Percentiles rank a stretch among this genome's conserved stretches.
phyloP scores from a whole-genome alignment of 352 stramenopile species.

The Phytophthora litchii region DNA sequence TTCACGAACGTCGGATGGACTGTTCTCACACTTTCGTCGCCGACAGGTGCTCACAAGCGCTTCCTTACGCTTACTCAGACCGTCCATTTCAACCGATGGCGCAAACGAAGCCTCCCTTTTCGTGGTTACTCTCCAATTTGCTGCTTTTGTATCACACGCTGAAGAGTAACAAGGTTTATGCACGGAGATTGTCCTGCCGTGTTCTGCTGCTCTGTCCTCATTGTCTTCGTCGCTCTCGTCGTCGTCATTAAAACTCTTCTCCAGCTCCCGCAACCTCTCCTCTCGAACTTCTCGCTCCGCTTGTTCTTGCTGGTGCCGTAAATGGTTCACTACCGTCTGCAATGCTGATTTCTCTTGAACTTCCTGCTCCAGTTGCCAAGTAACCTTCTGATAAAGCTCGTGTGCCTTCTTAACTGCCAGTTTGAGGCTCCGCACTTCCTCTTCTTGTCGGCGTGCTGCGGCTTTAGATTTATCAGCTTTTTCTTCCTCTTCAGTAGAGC shows the following conservation, averaged over 20 bases:
- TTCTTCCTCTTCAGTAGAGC: constrained; percentile 55
- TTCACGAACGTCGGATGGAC: background rate
- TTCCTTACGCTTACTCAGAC: background rate
- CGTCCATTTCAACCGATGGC: background rate
- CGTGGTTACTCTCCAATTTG: background rate
- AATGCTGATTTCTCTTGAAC: constrained; percentile 51
- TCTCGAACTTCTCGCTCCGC: constrained; percentile 46
- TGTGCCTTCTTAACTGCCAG: constrained; percentile 65
- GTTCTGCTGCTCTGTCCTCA: background rate
- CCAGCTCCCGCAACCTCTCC: constrained; percentile 49
- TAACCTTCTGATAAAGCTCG: constrained; percentile 60
- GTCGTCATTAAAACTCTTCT: constrained; percentile 42
- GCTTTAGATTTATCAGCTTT: constrained; percentile 49
- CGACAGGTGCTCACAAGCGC: background rate
- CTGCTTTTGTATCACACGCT: background rate
- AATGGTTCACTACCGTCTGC: constrained; percentile 43
- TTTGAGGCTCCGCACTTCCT: constrained; percentile 65
- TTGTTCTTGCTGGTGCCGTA: constrained; percentile 47
- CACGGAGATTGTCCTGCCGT: background rate
- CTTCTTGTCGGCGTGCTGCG: constrained; percentile 46
- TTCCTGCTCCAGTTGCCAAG: constrained; percentile 63
- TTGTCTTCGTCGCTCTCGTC: constrained; percentile 8
- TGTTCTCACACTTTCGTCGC: constrained; percentile 16
- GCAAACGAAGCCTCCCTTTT: constrained; percentile 17
- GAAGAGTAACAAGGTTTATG: background rate